Base-by-base conservation (phyloP, 371 early-diverging fungal genomes). In the Saksenaea oblongispora region DNA sequence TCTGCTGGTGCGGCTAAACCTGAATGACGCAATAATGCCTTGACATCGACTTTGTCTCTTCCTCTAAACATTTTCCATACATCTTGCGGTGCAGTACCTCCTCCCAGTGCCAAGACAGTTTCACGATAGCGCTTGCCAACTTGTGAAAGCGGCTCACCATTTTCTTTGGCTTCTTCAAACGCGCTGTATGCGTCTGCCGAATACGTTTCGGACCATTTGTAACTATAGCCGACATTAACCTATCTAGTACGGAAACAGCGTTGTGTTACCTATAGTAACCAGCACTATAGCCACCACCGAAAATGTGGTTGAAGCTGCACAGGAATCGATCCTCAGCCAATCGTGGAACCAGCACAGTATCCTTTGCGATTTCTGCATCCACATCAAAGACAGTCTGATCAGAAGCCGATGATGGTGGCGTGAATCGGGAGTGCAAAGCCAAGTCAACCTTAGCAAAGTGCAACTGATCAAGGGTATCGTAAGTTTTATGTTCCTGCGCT, bases 121-220 rank as follows among this genome's bases (percentile, higher is more conserved):
- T 89, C 78, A 34, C 89, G 78, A 61, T 89, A 89, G 28, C 75
- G 80, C 34, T 81, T 68, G 35, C 89, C 87, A 39, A 85, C 67
- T 0, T 78, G 56, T 27, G 67, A 58, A 31, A 69, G 57, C 15
- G 61, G 47, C 36, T 80, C 82, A 53, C 77, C 66, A 10, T 68
- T 58, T 34, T 51, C 67, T 1, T 61, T 61, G 9, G 82, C 83
- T 62, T 86, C 87, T 62, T 87, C 86, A 62, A 89, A 79, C 1
- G 87, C 89, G 1, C 84, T 86, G 70, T 87, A 89, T 0, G 87
- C 89, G 73, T 89, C 89, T 0, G 87, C 87, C 9, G 87, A 87
- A 63, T 85, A 89, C 1, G 86, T 84, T 55, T 89, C 89, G 3
- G 87, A 86, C 76, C 82, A 89, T 71, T 89, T 89, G 72, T 89